Base-by-base conservation (phyloP, 139 green algal genomes). In the Trebouxia sp. region DNA sequence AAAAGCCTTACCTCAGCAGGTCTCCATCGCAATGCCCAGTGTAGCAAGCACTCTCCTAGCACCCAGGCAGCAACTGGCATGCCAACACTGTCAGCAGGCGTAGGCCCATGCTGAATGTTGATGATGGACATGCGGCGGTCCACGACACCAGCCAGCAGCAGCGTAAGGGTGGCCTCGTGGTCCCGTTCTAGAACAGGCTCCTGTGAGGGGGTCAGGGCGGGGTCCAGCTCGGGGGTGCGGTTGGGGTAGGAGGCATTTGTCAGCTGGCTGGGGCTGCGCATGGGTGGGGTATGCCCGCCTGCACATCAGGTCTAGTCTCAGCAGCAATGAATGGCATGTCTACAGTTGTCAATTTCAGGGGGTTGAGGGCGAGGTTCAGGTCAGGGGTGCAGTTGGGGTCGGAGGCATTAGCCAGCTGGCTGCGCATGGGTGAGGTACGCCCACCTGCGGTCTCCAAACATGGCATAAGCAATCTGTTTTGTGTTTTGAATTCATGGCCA, bases 1-100 rank as follows among this genome's bases (percentile, higher is more conserved):
- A 58, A 58, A 58, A 58, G 4, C 20, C 77, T 15, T 56, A 89
- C 75, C 75, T 88, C 75, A 12, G 55, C 8, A 17, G 82, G 22
- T 0, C 56, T 42, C 87, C 87, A 91, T 15, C n/a, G 30, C n/a
- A 70, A 22, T 5, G 87, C 81, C 87, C 87, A 91, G 24, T 74
- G 43, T n/a, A 91, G 77, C 26, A 91, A 69, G 69, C 66, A 84
- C 67, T 88, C 85, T 47, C 82, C 80, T 30, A 90, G 56, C 45
- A 91, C 76, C 87, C 87, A 91, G 30, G 85, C 87, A 12, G 87
- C 76, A 1, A 89, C 69, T 10, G 86, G 87, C 79, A 91, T 87
- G 65, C 56, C 55, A 14, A 91, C 77, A 9, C 48, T 47, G 62
- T 85, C 76, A 6, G 24, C 62, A 26, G 75, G 67, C 0, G 58